A percentile compares a stretch with the other conserved stretches of the same genome.
phyloP scores from a whole-genome alignment of 129 eudicot genomes.

The Mikania micrantha region DNA sequence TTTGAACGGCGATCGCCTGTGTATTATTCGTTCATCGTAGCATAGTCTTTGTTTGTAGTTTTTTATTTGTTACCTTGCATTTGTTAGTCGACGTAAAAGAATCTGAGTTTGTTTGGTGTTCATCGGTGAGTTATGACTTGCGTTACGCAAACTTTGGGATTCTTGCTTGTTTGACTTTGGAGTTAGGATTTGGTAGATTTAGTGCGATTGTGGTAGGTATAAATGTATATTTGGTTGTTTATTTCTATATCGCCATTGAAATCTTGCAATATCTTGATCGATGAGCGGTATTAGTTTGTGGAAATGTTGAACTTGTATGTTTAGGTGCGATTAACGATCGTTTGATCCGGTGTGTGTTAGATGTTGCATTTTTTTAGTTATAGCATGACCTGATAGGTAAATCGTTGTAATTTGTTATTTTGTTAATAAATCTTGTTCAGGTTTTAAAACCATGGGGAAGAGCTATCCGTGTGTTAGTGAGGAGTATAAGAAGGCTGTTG shows the following conservation, averaged over 20 bases:
- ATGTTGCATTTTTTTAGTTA: background rate
- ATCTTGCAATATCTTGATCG: background rate
- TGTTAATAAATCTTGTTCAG: background rate
- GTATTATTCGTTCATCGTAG: background rate
- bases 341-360: background rate
- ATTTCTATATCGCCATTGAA: conserved; percentile 4
- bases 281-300: background rate
- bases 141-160: background rate
- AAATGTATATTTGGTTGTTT: background rate
- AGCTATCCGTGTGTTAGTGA: conserved; percentile 61
- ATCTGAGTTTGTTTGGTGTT: background rate
- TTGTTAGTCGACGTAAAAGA: background rate
- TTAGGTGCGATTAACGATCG: background rate
- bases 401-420: background rate
- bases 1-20: background rate
- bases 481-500: conserved; percentile 63
- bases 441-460: conserved; percentile 41
- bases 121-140: background rate
- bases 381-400: background rate
- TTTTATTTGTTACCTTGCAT: background rate
- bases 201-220: background rate
- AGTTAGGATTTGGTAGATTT: background rate
- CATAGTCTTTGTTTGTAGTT: background rate
- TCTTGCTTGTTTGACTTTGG: background rate
- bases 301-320: background rate